phyloP scores from a whole-genome alignment of 2,329 filamentous ascomycete species.

The Clarireedia homoeocarpa region DNA sequence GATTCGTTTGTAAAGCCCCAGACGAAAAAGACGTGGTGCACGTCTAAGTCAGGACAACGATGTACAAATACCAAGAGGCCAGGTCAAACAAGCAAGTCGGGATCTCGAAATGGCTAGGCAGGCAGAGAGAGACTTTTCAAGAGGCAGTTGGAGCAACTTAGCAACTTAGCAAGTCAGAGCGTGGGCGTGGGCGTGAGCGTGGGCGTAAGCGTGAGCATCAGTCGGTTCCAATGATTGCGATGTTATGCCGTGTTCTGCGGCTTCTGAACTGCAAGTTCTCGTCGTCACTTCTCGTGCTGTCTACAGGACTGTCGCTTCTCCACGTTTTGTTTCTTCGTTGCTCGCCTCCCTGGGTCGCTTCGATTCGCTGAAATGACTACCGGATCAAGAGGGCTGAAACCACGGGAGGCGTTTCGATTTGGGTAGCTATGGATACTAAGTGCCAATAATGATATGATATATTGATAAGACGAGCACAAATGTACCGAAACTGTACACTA shows the following conservation, averaged over 20 bases:
- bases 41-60: not conserved
- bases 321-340: not conserved
- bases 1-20: conserved; percentile 4
- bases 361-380: not conserved
- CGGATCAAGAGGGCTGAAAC: conserved; percentile 9
- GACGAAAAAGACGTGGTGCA: not conserved
- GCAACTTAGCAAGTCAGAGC: too few species aligned
- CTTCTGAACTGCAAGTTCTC: too few species aligned
- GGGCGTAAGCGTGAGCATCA: conserved; percentile 6
- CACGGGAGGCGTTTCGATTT: conserved; percentile 3
- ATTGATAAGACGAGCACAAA: not conserved
- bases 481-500: not conserved
- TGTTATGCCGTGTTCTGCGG: not conserved
- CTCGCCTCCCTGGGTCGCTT: not conserved
- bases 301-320: not conserved
- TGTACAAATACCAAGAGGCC: not conserved
- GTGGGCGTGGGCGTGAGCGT: not conserved
- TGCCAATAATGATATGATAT: not conserved
- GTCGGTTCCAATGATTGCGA: conserved; percentile 1
- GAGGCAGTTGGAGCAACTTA: too few species aligned
- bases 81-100: not conserved
- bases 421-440: not conserved
- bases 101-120: not conserved
- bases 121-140: not conserved
- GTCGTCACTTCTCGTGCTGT: too few species aligned